phyloP scores from a whole-genome alignment of 176 grass and related monocot species.

The Rhynchospora breviuscula region DNA sequence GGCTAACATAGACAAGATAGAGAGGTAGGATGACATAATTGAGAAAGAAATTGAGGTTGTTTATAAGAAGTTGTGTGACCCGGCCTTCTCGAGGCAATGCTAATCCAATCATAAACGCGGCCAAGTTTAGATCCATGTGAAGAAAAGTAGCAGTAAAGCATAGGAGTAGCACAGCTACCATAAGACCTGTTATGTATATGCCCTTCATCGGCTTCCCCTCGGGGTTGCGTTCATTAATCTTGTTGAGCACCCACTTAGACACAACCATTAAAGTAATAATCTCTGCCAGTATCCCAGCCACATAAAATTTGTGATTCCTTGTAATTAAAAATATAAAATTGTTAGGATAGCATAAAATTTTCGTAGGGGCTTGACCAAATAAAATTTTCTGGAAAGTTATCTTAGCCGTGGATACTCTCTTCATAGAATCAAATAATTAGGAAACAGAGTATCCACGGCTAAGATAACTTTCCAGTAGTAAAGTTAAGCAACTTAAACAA shows the following conservation, averaged over 20 bases:
- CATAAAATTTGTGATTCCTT: slow-evolving; percentile 17
- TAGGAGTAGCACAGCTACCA: slow-evolving; percentile 21
- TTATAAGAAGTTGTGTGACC: slow-evolving; percentile 45
- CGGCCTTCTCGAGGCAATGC: slow-evolving; percentile 60
- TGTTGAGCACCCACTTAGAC: slow-evolving; percentile 34
- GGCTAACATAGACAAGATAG: slow-evolving; percentile 50
- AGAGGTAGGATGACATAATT: slow-evolving; percentile 51
- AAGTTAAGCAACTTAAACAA: neutral
- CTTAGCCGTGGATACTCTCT: too few relatives aligned
- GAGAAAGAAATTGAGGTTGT: slow-evolving; percentile 67
- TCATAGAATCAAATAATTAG: neutral
- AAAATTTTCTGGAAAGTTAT: too few relatives aligned
- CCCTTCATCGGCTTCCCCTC: slow-evolving; percentile 57
- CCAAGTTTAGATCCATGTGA: slow-evolving; percentile 51
- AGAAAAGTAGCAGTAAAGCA: slow-evolving; percentile 36
- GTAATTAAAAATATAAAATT: neutral
- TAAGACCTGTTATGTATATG: slow-evolving; percentile 38
- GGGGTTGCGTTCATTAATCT: slow-evolving; percentile 55
- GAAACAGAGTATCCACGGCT: neutral
- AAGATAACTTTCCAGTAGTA: neutral
- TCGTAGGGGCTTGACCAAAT: neutral
- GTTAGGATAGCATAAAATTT: neutral
- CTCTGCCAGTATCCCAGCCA: slow-evolving; percentile 14
- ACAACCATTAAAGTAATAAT: slow-evolving; percentile 30
- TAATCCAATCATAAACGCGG: slow-evolving; percentile 56